Percentiles rank a stretch among this genome's conserved stretches.
These are phyloP conservation scores for Papiliotrema nemorosa DNA, from an alignment of 1,284 basidiomycete species.

Conservation along the genomic window DNA sequence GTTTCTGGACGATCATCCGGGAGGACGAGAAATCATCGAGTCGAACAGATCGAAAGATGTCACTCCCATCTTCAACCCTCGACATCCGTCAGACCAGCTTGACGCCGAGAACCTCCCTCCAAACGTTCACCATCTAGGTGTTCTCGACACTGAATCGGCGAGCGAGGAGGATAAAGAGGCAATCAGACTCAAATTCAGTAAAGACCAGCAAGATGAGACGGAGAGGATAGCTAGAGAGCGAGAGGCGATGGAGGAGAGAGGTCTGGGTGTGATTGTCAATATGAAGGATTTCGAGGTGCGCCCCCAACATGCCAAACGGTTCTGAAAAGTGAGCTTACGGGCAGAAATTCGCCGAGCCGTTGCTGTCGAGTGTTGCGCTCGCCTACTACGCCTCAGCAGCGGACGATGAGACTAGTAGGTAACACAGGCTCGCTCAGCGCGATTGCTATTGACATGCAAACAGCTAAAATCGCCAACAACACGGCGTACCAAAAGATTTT, in stretches of 20 bases:
- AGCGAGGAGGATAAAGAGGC: conserved; percentile 31
- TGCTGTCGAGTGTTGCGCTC: conserved; percentile 67
- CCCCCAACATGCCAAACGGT: not conserved
- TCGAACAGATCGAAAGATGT: conserved; percentile 41
- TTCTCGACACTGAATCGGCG: conserved; percentile 20
- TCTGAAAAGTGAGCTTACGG: not conserved
- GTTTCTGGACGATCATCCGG: conserved; percentile 43
- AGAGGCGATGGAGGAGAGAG: conserved; percentile 37
- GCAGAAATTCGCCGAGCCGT: conserved; percentile 57
- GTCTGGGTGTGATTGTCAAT: conserved; percentile 39
- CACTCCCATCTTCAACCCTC: conserved; percentile 40
- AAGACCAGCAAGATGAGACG: conserved; percentile 38
- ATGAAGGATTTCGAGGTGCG: conserved; percentile 43
- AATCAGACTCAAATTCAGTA: conserved; percentile 31
- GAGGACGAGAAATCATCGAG: conserved; percentile 43
- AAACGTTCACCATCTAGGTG: conserved; percentile 31
- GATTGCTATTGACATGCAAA: not conserved
- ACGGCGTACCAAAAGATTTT: conserved; percentile 73
- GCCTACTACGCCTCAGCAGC: conserved; percentile 79
- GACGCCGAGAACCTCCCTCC: conserved; percentile 36
- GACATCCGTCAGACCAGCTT: conserved; percentile 44
- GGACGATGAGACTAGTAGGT: conserved; percentile 74
- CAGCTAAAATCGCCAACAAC: conserved; percentile 59
- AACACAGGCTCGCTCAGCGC: not conserved
- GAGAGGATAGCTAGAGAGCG: conserved; percentile 26